phyloP scores from a whole-genome alignment of 768 basidiomycete genomes.

The Phanerodontia chrysosporium region DNA sequence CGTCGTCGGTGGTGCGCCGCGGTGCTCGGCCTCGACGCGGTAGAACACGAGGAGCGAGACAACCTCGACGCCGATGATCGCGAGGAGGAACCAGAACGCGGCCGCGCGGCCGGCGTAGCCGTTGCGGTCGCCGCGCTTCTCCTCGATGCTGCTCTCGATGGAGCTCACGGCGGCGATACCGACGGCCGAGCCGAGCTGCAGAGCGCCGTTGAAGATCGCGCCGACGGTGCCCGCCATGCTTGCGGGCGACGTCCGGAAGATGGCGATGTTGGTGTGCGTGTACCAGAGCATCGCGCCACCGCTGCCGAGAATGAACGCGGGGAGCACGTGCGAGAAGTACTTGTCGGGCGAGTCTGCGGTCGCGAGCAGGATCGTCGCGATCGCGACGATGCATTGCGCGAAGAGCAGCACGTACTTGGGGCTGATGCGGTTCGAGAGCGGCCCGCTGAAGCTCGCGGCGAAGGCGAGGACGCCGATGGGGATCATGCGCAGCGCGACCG shows the following conservation, averaged over 20 bases:
- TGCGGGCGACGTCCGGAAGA: constrained; percentile 43
- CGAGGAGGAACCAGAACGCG: constrained; percentile 30
- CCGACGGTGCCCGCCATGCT: constrained; percentile 49
- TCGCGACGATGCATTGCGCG: constrained; percentile 34
- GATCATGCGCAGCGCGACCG: constrained; percentile 34
- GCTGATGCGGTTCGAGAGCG: constrained; percentile 30
- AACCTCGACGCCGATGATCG: constrained; percentile 27
- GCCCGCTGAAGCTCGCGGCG: constrained; percentile 35
- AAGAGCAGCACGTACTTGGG: constrained; percentile 43
- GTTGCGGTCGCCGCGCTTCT: constrained; percentile 25
- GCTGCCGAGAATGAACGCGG: constrained; percentile 45
- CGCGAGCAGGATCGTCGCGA: constrained; percentile 38
- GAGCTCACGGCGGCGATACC: constrained; percentile 46
- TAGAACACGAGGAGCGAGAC: constrained; percentile 34
- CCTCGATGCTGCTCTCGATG: constrained; percentile 44
- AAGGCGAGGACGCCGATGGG: constrained; percentile 39
- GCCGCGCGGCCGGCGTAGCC: constrained; percentile 39
- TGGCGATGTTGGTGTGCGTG: constrained; percentile 46
- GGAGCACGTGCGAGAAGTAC: constrained; percentile 46
- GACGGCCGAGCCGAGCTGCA: constrained; percentile 49
- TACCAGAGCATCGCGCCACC: constrained; percentile 42
- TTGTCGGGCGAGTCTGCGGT: constrained; percentile 34
- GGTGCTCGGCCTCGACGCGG: constrained; percentile 1
- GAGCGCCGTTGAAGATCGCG: constrained; percentile 52
- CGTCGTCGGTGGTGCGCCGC: neutral